Evolutionary conservation across 2,329 filamentous ascomycete species (phyloP).

Genomic region (Fusarium liriodendri): DNA sequence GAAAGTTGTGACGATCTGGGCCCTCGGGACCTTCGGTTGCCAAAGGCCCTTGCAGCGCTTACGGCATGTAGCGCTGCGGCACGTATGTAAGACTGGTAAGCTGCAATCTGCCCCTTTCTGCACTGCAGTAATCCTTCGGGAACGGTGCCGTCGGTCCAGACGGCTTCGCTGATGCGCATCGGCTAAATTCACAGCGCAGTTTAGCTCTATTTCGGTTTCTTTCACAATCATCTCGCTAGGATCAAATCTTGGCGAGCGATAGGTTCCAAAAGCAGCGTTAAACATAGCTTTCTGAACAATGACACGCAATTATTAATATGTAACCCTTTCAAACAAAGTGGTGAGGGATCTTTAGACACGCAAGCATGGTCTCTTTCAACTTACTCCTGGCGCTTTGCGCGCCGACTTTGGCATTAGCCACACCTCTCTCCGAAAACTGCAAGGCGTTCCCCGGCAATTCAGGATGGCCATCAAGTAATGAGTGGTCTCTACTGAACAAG

Average conservation of each 20-base stretch:
- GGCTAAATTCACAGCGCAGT: conserved; percentile 6
- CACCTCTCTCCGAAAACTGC: conserved; percentile 3
- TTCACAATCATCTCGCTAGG: neutral
- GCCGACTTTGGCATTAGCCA: neutral
- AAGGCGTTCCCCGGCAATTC: neutral
- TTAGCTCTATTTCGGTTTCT: neutral
- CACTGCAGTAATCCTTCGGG: conserved; percentile 11
- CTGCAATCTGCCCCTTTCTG: conserved; percentile 7
- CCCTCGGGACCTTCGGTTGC: neutral
- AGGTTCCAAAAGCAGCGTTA: neutral
- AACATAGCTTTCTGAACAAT: neutral
- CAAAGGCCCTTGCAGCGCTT: neutral
- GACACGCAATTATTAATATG: neutral
- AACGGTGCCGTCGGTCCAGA: conserved; percentile 24
- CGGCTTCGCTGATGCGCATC: conserved; percentile 11
- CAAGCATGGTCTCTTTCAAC: neutral
- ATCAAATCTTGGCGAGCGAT: neutral
- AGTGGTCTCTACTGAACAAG: conserved; percentile 5
- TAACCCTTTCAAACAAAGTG: neutral
- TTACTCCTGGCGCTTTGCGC: conserved; percentile 1
- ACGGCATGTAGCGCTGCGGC: conserved; percentile 6
- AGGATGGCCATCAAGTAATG: conserved; percentile 4
- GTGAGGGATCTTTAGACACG: neutral
- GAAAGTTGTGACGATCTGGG: neutral
- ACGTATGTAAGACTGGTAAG: conserved; percentile 12